Evolutionary conservation across 2,329 filamentous ascomycete species (phyloP).

Genomic region (Colletotrichum noveboracense): DNA sequence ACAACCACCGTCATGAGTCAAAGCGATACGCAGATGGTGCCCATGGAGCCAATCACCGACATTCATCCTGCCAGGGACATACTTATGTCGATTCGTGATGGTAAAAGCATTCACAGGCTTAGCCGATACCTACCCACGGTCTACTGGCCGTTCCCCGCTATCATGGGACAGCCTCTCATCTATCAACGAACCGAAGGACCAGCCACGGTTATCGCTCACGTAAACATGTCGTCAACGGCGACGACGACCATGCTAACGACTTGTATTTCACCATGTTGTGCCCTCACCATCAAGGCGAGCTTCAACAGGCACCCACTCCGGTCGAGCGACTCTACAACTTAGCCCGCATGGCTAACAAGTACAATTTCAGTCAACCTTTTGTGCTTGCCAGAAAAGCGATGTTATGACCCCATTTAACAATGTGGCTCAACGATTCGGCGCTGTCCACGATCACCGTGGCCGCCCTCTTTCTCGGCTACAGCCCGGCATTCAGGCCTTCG

Average conservation of each 20-base stretch:
- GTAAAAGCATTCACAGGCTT: too few relatives aligned
- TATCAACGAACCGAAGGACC: not conserved
- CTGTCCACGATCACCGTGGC: not conserved
- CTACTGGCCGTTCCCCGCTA: too few relatives aligned
- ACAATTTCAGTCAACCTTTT: not conserved
- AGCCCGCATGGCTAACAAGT: not conserved
- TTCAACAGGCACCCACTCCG: not conserved
- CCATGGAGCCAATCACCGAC: too few relatives aligned
- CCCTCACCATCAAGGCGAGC: not conserved
- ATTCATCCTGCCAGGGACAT: too few relatives aligned
- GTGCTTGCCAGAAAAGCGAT: not conserved
- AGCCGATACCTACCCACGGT: too few relatives aligned
- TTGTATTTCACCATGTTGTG: not conserved
- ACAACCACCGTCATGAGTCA: too few relatives aligned
- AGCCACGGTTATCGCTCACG: not conserved
- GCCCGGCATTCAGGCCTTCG: too few relatives aligned
- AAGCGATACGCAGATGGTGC: too few relatives aligned
- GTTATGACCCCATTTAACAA: not conserved
- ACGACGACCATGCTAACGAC: not conserved
- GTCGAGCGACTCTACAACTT: not conserved
- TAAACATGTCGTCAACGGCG: not conserved
- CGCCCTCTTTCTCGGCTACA: not conserved
- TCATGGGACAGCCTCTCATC: too few relatives aligned
- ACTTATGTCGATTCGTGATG: too few relatives aligned
- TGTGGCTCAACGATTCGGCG: not conserved